These are phyloP conservation scores for Coniochaeta prunicola DNA, from an alignment of 2,329 filamentous ascomycete genomes.

Conservation along the genomic window DNA sequence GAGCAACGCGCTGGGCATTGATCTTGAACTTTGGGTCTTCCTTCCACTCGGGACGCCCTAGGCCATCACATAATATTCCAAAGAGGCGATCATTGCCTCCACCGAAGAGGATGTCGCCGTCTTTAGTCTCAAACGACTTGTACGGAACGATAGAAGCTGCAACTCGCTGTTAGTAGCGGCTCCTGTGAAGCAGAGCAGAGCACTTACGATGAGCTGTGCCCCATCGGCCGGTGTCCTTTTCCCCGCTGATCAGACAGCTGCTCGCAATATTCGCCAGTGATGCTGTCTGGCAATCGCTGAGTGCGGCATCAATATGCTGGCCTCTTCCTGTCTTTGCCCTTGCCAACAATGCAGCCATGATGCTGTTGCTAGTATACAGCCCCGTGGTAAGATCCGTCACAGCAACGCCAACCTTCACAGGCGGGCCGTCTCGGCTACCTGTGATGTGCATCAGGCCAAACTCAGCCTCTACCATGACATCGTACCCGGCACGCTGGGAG, in stretches of 20 bases:
- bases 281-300: slow-evolving; percentile 93
- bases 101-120: slow-evolving; percentile 64
- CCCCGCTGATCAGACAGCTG: slow-evolving; percentile 78
- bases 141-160: slow-evolving; percentile 95
- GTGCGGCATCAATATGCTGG: slow-evolving; percentile 84
- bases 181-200: neutral
- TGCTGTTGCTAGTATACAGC: slow-evolving; percentile 87
- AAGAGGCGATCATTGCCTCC: slow-evolving; percentile 69
- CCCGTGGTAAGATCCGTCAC: slow-evolving; percentile 95
- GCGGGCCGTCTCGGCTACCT: slow-evolving; percentile 76
- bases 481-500: slow-evolving; percentile 81
- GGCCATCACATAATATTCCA: slow-evolving; percentile 52
- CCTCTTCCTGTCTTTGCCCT: slow-evolving; percentile 69
- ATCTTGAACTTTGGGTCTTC: slow-evolving; percentile 50
- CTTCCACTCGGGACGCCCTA: slow-evolving; percentile 54
- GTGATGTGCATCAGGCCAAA: slow-evolving; percentile 99
- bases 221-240: slow-evolving; percentile 86
- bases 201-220: slow-evolving; percentile 84
- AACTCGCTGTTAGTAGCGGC: neutral
- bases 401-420: slow-evolving; percentile 94
- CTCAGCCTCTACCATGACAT: slow-evolving; percentile 99
- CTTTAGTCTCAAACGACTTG: slow-evolving; percentile 68
- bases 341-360: slow-evolving; percentile 86
- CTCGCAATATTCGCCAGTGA: slow-evolving; percentile 94
- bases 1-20: slow-evolving; percentile 56